Conservation (phyloP, 1,139 yeast genomes). For the Pichia sp. region DNA sequence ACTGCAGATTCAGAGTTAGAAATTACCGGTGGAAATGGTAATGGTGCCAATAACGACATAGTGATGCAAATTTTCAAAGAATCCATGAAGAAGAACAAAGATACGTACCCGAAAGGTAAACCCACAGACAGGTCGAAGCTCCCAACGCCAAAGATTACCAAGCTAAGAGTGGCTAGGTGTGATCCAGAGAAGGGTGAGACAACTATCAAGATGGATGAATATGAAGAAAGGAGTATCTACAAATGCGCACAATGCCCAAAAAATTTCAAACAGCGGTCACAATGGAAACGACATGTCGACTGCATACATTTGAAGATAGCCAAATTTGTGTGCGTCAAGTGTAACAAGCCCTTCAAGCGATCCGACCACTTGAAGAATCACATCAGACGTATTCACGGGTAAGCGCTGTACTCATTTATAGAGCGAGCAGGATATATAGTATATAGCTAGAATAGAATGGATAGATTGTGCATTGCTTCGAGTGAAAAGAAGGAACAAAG, state of each 20-base stretch:
- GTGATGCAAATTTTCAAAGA: constrained; percentile 6
- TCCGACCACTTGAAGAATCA: constrained; percentile 27
- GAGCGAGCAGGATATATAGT: background rate
- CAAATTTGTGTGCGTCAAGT: constrained; percentile 19
- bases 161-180: constrained; percentile 1
- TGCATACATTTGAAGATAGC: constrained; percentile 26
- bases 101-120: constrained; percentile 1
- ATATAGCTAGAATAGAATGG: background rate
- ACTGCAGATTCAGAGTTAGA: too few species aligned
- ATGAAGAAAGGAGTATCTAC: constrained; percentile 7
- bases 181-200: background rate
- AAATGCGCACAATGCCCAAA: constrained; percentile 18
- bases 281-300: constrained; percentile 24
- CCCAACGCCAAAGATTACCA: constrained; percentile 5
- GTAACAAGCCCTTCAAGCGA: constrained; percentile 22
- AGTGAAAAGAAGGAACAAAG: too few species aligned
- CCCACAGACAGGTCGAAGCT: background rate
- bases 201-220: background rate
- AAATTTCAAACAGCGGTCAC: constrained; percentile 22
- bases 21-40: background rate
- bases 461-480: too few species aligned
- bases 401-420: too few species aligned
- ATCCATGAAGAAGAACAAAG: constrained; percentile 8
- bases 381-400: constrained; percentile 21
- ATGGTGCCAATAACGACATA: constrained; percentile 3